These are phyloP conservation scores for Lenwebbia sp. DNA, from an alignment of 345 rosid species.

Conservation along the genomic window DNA sequence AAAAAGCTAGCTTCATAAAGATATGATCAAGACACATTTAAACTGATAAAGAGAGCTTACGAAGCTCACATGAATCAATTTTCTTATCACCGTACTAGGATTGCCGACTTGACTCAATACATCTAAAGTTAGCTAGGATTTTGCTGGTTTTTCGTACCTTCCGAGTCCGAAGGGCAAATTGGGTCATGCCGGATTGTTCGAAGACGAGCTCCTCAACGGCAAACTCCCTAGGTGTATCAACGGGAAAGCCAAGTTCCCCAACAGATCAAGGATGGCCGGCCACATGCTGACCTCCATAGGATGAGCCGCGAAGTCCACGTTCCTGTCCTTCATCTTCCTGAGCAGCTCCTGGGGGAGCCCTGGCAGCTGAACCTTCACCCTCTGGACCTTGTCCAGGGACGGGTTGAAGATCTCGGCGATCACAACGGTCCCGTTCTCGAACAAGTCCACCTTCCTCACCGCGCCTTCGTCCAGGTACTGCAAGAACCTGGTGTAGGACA, in stretches of 20 bases:
- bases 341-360: slow-evolving; percentile 50
- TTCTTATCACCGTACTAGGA: neutral
- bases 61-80: neutral
- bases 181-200: slow-evolving; percentile 39
- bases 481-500: slow-evolving; percentile 57
- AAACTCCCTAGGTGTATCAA: slow-evolving; percentile 47
- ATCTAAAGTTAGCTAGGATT: neutral
- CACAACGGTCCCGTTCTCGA: slow-evolving; percentile 60
- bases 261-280: slow-evolving; percentile 28
- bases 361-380: slow-evolving; percentile 58
- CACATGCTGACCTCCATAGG: slow-evolving; percentile 40
- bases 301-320: slow-evolving; percentile 59
- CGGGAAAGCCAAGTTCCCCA: slow-evolving; percentile 60
- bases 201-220: slow-evolving; percentile 27
- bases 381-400: slow-evolving; percentile 36
- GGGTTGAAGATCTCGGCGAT: slow-evolving; percentile 52
- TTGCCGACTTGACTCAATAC: neutral
- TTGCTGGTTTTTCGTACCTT: slow-evolving; percentile 17
- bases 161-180: slow-evolving; percentile 71
- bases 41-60: neutral
- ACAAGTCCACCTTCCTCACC: slow-evolving; percentile 57
- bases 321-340: slow-evolving; percentile 52
- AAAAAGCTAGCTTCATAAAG: neutral
- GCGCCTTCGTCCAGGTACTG: slow-evolving; percentile 42
- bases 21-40: neutral